Evolutionary conservation across 2,329 filamentous ascomycete species (phyloP).

Genomic region (Ophiostoma sp.): DNA sequence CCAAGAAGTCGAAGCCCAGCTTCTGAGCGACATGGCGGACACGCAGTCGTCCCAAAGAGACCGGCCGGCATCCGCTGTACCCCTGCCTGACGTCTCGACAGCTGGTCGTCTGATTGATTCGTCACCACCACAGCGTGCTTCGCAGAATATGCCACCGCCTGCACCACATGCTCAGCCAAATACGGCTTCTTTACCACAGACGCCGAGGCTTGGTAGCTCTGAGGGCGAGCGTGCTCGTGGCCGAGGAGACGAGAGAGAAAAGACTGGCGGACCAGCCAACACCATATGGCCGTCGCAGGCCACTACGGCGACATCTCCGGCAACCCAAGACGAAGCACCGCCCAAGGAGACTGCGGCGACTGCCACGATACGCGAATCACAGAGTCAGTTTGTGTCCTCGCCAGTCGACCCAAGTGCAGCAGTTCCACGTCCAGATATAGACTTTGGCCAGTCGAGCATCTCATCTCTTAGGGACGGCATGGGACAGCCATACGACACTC

Average conservation of each 20-base stretch:
- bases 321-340: slow-evolving; percentile 30
- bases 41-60: slow-evolving; percentile 19
- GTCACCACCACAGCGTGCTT: neutral
- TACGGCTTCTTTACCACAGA: neutral
- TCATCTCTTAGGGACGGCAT: neutral
- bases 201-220: neutral
- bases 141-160: neutral
- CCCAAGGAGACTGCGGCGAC: neutral
- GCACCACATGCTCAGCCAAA: neutral
- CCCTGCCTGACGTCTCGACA: neutral
- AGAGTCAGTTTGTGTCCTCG: neutral
- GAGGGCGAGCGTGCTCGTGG: neutral
- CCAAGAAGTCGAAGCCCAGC: slow-evolving; percentile 49
- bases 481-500: neutral
- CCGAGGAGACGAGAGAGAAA: neutral
- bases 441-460: slow-evolving; percentile 2
- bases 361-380: neutral
- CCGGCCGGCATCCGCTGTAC: neutral
- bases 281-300: slow-evolving; percentile 41
- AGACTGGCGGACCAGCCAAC: neutral
- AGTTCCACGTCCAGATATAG: neutral
- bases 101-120: neutral
- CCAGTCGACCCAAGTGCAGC: neutral
- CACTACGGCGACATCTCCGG: slow-evolving; percentile 40
- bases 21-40: slow-evolving; percentile 41